A percentile compares a stretch with the other conserved stretches of the same genome.
These are phyloP conservation scores for Singerocomus inundabilis DNA, from an alignment of 1,284 basidiomycete species.

Conservation along the genomic window DNA sequence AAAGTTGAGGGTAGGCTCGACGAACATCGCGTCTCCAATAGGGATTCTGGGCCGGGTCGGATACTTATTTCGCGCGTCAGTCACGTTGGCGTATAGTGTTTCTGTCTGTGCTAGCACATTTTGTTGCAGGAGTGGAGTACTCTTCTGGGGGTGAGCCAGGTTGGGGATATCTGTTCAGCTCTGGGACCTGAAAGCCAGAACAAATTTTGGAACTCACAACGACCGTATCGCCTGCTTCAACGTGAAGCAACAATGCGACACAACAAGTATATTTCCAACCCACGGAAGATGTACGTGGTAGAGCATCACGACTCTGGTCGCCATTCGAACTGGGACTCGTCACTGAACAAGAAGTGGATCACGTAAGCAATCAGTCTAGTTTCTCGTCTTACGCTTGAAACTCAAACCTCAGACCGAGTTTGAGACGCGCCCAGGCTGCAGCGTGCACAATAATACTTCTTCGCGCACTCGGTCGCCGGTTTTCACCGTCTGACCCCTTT, in stretches of 20 bases:
- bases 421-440: too few relatives aligned
- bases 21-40: conserved; percentile 97
- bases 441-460: too few relatives aligned
- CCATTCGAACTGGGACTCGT: conserved; percentile 43
- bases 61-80: conserved; percentile 47
- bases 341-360: background rate
- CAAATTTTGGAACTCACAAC: conserved; percentile 90
- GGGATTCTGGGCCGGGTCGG: conserved; percentile 79
- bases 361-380: conserved; percentile 18
- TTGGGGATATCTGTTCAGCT: conserved; percentile 76
- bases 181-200: conserved; percentile 81
- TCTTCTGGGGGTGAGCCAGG: conserved; percentile 85
- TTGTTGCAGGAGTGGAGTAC: conserved; percentile 85
- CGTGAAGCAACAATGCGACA: conserved; percentile 9
- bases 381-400: background rate
- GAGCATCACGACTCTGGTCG: conserved; percentile 73
- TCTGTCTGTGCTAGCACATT: conserved; percentile 49
- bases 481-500: conserved; percentile 3
- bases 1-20: conserved; percentile 86
- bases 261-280: conserved; percentile 26
- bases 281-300: conserved; percentile 86
- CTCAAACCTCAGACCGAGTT: background rate
- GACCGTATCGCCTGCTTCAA: conserved; percentile 61
- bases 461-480: too few relatives aligned
- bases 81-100: background rate